phyloP scores from a whole-genome alignment of 257 asterid species.

The Solanum pimpinellifolium region DNA sequence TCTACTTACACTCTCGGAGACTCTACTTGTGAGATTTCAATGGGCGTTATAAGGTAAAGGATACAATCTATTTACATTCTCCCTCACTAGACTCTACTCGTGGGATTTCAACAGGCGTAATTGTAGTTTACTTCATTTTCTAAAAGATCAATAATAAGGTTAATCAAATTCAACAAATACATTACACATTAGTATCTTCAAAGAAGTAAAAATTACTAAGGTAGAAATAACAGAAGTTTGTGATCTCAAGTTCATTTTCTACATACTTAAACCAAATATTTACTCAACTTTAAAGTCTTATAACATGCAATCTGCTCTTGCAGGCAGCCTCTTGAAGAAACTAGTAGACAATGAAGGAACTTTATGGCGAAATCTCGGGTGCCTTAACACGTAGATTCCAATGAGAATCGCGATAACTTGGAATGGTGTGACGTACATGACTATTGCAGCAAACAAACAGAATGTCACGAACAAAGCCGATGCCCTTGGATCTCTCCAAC shows the following conservation, averaged over 20 bases:
- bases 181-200: neutral
- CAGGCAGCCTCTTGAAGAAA: constrained; percentile 82
- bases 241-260: neutral
- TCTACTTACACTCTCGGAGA: too few species aligned
- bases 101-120: too few species aligned
- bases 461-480: constrained; percentile 55
- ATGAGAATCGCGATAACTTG: constrained; percentile 29
- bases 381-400: constrained; percentile 52
- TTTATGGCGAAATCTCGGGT: constrained; percentile 61
- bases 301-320: constrained; percentile 64
- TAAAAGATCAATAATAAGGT: neutral
- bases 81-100: too few species aligned
- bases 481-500: constrained; percentile 83
- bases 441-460: constrained; percentile 50
- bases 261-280: neutral
- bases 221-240: neutral
- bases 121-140: neutral
- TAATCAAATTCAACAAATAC: neutral
- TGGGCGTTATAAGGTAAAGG: too few species aligned
- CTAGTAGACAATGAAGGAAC: constrained; percentile 35
- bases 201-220: neutral
- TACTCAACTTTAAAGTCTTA: neutral
- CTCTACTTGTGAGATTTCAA: too few species aligned
- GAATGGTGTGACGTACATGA: constrained; percentile 50
- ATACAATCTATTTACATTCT: too few species aligned